Conservation (phyloP, 257 asterid genomes). For the Fraxinus pennsylvanica region DNA sequence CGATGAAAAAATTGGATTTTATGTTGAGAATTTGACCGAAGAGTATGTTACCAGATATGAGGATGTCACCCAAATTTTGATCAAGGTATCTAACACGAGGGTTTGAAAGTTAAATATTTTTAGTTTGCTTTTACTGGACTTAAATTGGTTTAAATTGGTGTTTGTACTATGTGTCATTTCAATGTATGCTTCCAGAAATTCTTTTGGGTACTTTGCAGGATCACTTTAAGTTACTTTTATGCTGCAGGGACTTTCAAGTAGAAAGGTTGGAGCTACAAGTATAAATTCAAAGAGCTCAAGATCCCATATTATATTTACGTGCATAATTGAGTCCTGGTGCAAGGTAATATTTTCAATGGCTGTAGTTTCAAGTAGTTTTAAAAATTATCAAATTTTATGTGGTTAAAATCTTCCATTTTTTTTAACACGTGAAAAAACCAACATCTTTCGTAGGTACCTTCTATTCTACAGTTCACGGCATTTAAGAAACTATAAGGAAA, state of each 20-base stretch:
- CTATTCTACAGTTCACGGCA: background rate
- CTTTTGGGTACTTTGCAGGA: background rate
- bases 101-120: conserved; percentile 7
- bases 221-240: conserved; percentile 5
- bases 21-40: conserved; percentile 84
- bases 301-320: conserved; percentile 83
- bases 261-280: conserved; percentile 84
- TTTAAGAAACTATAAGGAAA: background rate
- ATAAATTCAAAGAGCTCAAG: conserved; percentile 95
- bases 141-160: background rate
- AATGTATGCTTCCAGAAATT: background rate
- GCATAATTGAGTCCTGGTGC: conserved; percentile 93
- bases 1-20: conserved; percentile 75
- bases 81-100: conserved; percentile 52
- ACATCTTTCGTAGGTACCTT: background rate
- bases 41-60: conserved; percentile 82
- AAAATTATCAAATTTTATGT: background rate
- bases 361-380: background rate
- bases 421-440: background rate
- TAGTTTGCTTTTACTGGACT: background rate
- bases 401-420: background rate
- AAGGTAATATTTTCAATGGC: conserved; percentile 54
- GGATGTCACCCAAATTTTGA: conserved; percentile 81
- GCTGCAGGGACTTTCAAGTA: conserved; percentile 83
- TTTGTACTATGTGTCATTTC: background rate